Evolutionary conservation across 441 rosid genomes (phyloP), one percentile per base, ranked within the genome.

Genomic region (Euphorbia schlechtendalii): DNA sequence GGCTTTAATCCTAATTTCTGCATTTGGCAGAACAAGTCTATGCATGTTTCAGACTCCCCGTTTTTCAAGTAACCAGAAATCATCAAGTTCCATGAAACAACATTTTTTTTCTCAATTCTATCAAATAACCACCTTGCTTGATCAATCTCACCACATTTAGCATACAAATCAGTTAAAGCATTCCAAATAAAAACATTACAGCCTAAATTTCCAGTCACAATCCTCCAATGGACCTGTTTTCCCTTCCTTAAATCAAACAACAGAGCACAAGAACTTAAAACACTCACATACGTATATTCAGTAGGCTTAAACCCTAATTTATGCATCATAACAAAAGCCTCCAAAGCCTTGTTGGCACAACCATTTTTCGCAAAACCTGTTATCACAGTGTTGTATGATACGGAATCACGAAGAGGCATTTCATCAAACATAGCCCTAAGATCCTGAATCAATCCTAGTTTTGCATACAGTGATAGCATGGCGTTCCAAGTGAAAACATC

Each of bases 311-410:
- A 64, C 20, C 34, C 34, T 32, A 32, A 32, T 32, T 32, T 32
- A 3, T 32, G 80, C 96, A 89, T 89, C 62, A 58, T 63, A 58
- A 71, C 66, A 83, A 86, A 86, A 67, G 82, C 73, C 46, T 62
- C 74, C 64, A 87, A 68, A 0, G 91, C 91, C 12, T 82, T 77
- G 9, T 52, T 69, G 0, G 82, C 82, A 27, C 72, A 56, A 11
- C 98, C 93, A 78, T 70, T 82, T 64, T 76, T 78, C 14, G 83
- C 73, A 59, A 84, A 87, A 71, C 93, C 96, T 0, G 86, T 77
- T 62, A 89, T 84, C 84, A 92, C 85, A 2, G 96, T 85, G 70
- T 84, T 87, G 85, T 90, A 89, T 0, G 95, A 86, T 62, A 89
- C 91, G 60, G 77, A 71, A 76, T 83, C 91, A 48, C 72, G 83